Evolutionary conservation across 768 basidiomycete genomes (phyloP), one percentile per base, ranked within the genome.

Genomic region (Suillus subaureus): DNA sequence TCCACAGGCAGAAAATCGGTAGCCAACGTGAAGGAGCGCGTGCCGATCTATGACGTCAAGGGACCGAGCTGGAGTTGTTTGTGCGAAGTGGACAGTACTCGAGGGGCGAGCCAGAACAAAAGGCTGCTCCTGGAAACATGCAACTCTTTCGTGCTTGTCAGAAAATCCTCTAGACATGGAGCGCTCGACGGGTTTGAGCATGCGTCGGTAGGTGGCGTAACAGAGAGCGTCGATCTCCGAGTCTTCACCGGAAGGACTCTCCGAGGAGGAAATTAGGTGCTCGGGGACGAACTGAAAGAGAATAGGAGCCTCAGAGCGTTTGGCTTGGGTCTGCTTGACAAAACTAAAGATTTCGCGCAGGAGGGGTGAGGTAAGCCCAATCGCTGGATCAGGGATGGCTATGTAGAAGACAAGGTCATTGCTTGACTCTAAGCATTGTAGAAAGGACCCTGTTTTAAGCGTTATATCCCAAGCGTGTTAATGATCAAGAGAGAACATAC

Each of bases 221-320:
- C 87, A 89, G 16, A 92, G 80, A 4, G 74, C 69, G 39, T 87
- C 84, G 15, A 87, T 72, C 35, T 82, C 79, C 3, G 79, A 76
- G 61, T 81, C 78, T 47, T 76, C 78, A 7, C 78, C 68, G 6
- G 78, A 71, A 18, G 86, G 79, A 45, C 82, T 80, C 55, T 82
- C 79, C n/a, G 83, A 79, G 21, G 80, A 78, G 12, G 83, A 80
- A 52, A 91, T 78, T 52, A 85, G 77, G 39, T 84, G 80, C 67
- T 93, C 89, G 4, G 93, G 91, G 52, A 95, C 79, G 68, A 94
- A 85, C 64, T 95, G 91, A 65, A 92, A 85, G 35, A 90, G 79
- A 21, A 90, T 80, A 61, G 86, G 85, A 16, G 74, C 64, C 28
- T 82, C 80, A 15, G 82, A 73, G 57, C 81, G 79, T 15, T 80